Evolutionary conservation across 1,284 basidiomycete genomes (phyloP).

Genomic region (Puccinia novopanici): DNA sequence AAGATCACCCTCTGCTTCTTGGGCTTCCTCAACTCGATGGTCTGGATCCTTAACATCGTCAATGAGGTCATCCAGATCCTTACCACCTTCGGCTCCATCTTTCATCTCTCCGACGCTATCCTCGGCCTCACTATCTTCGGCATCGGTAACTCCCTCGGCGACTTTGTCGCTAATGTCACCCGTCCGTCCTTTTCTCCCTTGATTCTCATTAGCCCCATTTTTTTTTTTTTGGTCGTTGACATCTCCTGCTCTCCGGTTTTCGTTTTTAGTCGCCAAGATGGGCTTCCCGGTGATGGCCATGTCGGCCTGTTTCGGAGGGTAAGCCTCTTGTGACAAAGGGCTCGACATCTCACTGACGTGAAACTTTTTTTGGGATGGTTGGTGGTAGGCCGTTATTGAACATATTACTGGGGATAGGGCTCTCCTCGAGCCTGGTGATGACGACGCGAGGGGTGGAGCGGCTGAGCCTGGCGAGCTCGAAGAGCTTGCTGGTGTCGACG

Average conservation of each 20-base stretch:
- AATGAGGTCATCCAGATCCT: slow-evolving; percentile 76
- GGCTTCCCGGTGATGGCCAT: slow-evolving; percentile 56
- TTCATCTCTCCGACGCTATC: slow-evolving; percentile 90
- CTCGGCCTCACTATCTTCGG: slow-evolving; percentile 95
- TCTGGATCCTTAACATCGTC: slow-evolving; percentile 94
- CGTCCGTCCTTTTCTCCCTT: slow-evolving; percentile 57
- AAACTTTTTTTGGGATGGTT: background rate
- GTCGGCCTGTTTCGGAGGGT: slow-evolving; percentile 59
- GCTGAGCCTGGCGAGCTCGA: background rate
- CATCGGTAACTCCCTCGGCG: slow-evolving; percentile 90
- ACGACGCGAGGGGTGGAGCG: background rate
- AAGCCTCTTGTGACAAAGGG: no score
- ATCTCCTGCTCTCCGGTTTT: background rate
- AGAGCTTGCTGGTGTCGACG: background rate
- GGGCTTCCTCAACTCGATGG: slow-evolving; percentile 82
- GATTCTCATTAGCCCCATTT: background rate
- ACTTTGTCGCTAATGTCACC: slow-evolving; percentile 93
- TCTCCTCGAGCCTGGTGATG: slow-evolving; percentile 24
- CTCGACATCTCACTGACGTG: no score
- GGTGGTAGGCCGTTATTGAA: slow-evolving; percentile 9
- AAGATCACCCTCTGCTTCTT: slow-evolving; percentile 68
- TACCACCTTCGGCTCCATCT: background rate
- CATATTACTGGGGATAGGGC: slow-evolving; percentile 3
- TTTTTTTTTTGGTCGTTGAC: background rate
- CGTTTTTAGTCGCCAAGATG: slow-evolving; percentile 26